Evolutionary conservation across 2,329 filamentous ascomycete genomes (phyloP).

Genomic region (Colletotrichum paranaense): DNA sequence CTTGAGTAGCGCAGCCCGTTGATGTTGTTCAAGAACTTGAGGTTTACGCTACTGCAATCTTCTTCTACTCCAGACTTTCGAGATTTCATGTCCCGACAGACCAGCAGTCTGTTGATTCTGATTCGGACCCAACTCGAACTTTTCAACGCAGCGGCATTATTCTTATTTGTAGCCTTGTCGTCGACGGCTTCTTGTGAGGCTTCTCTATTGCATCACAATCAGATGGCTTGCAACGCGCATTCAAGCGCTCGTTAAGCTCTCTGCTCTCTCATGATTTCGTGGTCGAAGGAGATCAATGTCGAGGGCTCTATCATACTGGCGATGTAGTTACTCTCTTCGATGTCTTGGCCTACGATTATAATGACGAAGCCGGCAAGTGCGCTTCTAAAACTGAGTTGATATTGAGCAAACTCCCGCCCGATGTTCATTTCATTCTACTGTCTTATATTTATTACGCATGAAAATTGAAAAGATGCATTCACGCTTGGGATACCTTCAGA

Average conservation of each 20-base stretch:
- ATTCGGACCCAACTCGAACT: no score
- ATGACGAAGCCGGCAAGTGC: not conserved
- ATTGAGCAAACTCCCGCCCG: not conserved
- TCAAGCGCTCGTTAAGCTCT: no score
- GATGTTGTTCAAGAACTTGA: not conserved
- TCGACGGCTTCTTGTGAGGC: no score
- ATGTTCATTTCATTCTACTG: not conserved
- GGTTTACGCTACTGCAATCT: not conserved
- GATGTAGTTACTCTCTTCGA: not conserved
- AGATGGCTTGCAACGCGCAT: no score
- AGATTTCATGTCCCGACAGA: no score
- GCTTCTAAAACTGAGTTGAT: not conserved
- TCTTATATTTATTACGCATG: not conserved
- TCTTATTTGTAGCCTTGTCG: no score
- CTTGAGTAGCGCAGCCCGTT: not conserved
- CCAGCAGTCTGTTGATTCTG: no score
- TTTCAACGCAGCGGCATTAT: no score
- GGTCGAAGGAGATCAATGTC: not conserved
- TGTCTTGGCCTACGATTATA: not conserved
- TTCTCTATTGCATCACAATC: no score
- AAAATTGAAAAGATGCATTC: not conserved
- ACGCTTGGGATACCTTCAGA: not conserved
- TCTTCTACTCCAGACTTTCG: not conserved
- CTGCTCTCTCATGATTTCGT: not conserved
- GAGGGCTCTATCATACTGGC: not conserved